Evolutionary conservation across 2,329 filamentous ascomycete species (phyloP), one percentile per base, ranked within the genome.

Genomic region (Bipolaris sorokiniana): DNA sequence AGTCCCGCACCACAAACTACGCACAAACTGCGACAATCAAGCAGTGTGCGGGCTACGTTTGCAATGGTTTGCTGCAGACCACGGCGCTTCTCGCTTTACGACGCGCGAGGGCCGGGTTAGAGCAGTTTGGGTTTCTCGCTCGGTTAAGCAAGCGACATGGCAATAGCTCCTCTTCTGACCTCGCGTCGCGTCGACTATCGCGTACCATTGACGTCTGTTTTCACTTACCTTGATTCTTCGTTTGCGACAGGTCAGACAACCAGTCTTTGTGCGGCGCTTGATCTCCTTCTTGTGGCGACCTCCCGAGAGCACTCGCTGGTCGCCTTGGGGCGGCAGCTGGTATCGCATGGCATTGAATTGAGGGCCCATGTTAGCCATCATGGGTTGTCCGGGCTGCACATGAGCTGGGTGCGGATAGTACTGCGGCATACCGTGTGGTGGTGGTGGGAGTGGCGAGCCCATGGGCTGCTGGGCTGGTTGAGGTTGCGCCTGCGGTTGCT

Each of bases 261-360:
- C 87, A 1, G 87, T 90, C 78, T 90, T 90, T 55, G 89, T 91
- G 72, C 89, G 82, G 65, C 88, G 83, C 79, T 91, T 91, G 74
- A 91, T 90, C 77, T 91, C 88, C 78, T 90, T 88, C 76, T 86
- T 86, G 74, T 89, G 86, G 67, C 87, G 81, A 46, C 84, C 85
- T 58, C 86, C 84, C 20, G 84, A 84, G 74, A 88, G 81, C 61
- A 86, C 81, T 65, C 83, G 80, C 71, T 82, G 64, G 77, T 81
- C 78, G 34, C 66, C 64, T 45, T 73, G 70, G 72, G 85, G 78
- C 61, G 85, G 82, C 40, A 87, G 74, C 57, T 83, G 80, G 71
- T 84, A 86, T 69, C 84, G 82, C 78, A 84, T 81, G 53, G 67
- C 66, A 56, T 78, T 74, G 59, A 77, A 78, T 45, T 80, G 80